These are phyloP conservation scores for Fusarium vanettenii DNA, from an alignment of 2,329 filamentous ascomycete species.

Conservation along the genomic window DNA sequence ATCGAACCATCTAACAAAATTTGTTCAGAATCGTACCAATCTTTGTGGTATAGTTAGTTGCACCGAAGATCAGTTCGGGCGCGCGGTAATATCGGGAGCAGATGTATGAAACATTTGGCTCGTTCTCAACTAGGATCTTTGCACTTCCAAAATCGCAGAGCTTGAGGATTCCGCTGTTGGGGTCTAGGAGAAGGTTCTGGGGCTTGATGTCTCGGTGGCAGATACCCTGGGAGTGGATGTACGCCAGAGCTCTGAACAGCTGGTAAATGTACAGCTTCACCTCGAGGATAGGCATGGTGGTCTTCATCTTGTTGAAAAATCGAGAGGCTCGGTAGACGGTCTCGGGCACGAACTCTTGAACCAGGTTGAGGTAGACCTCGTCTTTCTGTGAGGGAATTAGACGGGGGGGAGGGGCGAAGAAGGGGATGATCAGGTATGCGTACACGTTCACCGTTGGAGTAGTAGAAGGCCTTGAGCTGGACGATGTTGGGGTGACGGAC, in stretches of 20 bases:
- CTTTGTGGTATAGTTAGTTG: constrained; percentile 99
- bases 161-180: constrained; percentile 90
- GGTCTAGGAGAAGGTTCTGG: constrained; percentile 95
- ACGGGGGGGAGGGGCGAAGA: not conserved
- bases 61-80: constrained; percentile 97
- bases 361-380: constrained; percentile 97
- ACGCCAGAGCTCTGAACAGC: constrained; percentile 96
- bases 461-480: constrained; percentile 98
- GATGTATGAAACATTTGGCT: constrained; percentile 99
- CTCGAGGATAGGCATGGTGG: constrained; percentile 98
- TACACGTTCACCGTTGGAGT: constrained; percentile 98
- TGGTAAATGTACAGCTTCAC: constrained; percentile 99
- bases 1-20: not conserved
- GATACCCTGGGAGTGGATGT: constrained; percentile 99
- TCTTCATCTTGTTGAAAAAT: constrained; percentile 99
- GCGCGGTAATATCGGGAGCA: constrained; percentile 99
- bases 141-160: constrained; percentile 99
- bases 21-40: constrained; percentile 77
- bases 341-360: constrained; percentile 98
- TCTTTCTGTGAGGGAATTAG: constrained; percentile 75
- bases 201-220: constrained; percentile 99
- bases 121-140: constrained; percentile 98
- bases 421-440: constrained; percentile 39
- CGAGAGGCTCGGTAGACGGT: constrained; percentile 97
- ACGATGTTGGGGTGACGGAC: constrained; percentile 99